Evolutionary conservation across 305 asterid species (phyloP).

Genomic region (Coffea humblotiana): DNA sequence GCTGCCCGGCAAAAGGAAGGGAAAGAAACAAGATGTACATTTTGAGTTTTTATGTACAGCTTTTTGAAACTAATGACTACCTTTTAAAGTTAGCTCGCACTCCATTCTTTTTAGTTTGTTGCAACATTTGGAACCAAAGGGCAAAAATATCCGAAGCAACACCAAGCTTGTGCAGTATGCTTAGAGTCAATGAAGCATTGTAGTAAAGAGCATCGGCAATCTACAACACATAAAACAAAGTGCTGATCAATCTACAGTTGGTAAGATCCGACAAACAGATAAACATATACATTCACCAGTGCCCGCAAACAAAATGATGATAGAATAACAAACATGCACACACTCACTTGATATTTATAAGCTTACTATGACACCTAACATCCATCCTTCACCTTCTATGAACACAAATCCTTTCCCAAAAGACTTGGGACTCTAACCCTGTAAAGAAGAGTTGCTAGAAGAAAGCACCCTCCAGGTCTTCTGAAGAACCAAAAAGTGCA

Average conservation of each 20-base stretch:
- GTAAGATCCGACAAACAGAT: not conserved
- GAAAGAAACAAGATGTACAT: not conserved
- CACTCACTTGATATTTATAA: not conserved
- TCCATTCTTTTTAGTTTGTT: slow-evolving; percentile 84
- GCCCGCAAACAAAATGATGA: not conserved
- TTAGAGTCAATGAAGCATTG: slow-evolving; percentile 70
- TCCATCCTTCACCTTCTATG: not conserved
- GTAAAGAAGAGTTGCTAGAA: not conserved
- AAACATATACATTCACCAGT: not conserved
- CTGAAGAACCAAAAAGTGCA: not conserved
- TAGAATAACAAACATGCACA: not conserved
- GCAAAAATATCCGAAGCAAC: slow-evolving; percentile 83
- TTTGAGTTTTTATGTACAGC: not conserved
- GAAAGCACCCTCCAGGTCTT: not conserved
- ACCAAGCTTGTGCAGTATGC: slow-evolving; percentile 82
- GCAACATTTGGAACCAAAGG: slow-evolving; percentile 98
- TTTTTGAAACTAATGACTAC: slow-evolving; percentile 28
- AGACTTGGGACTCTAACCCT: not conserved
- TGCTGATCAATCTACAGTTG: not conserved
- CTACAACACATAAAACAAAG: slow-evolving; percentile 25
- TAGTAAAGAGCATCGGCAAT: slow-evolving; percentile 89
- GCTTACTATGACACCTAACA: not conserved
- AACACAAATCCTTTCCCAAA: not conserved
- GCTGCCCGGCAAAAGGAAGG: too few relatives aligned
- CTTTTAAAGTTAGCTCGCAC: slow-evolving; percentile 74